Evolutionary conservation across 345 rosid genomes (phyloP).

Genomic region (Eucalyptus brandiana): DNA sequence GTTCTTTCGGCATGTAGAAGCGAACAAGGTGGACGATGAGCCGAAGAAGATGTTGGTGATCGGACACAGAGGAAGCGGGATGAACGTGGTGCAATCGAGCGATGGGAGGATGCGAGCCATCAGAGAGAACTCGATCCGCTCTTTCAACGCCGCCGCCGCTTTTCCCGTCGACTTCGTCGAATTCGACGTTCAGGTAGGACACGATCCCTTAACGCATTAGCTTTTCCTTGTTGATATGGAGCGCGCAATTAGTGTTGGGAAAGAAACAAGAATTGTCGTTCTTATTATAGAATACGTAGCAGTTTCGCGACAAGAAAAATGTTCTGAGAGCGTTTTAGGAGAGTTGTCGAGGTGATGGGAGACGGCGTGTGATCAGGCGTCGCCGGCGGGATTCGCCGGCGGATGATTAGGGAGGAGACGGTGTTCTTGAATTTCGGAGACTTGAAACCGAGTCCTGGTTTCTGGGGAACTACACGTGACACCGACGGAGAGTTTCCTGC

Average conservation of each 20-base stretch:
- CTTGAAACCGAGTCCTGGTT: neutral
- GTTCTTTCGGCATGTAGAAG: neutral
- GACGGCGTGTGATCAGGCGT: neutral
- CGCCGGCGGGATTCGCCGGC: neutral
- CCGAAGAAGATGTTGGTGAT: conserved; percentile 42
- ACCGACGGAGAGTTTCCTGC: neutral
- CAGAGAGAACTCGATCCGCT: conserved; percentile 72
- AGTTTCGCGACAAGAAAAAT: neutral
- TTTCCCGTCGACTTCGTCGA: conserved; percentile 73
- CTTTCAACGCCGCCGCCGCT: conserved; percentile 69
- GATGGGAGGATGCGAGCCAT: conserved; percentile 58
- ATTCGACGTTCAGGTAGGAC: conserved; percentile 88
- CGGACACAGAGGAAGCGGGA: conserved; percentile 89
- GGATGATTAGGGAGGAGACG: neutral
- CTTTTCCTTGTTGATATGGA: neutral
- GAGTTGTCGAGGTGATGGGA: neutral
- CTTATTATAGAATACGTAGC: neutral
- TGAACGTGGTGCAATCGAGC: conserved; percentile 54
- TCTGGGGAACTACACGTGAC: neutral
- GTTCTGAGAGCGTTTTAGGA: neutral
- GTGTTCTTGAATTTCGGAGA: neutral
- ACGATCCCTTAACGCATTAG: neutral
- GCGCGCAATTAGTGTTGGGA: neutral
- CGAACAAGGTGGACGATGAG: neutral
- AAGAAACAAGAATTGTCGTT: neutral